These are phyloP conservation scores for Penicillium sp. DNA, from an alignment of 2,329 filamentous ascomycete species.

Conservation along the genomic window DNA sequence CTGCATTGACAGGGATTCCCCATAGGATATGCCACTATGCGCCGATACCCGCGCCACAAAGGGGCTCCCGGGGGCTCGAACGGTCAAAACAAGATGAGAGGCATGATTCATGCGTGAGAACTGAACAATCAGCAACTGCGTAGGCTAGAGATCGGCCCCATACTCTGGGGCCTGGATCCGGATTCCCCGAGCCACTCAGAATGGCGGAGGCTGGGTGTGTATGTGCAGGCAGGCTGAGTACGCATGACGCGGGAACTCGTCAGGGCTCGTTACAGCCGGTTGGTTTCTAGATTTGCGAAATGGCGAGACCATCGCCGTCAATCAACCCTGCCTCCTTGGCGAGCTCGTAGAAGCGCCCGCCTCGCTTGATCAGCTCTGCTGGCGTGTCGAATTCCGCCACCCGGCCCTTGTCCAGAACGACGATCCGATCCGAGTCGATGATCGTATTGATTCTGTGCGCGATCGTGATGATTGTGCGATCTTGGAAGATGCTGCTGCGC, in stretches of 20 bases:
- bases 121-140: conserved; percentile 11
- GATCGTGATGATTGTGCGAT: conserved; percentile 96
- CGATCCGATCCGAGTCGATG: conserved; percentile 78
- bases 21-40: conserved; percentile 15
- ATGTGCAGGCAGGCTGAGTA: conserved; percentile 11
- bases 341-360: conserved; percentile 80
- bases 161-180: conserved; percentile 5
- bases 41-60: conserved; percentile 17
- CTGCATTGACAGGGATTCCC: conserved; percentile 12
- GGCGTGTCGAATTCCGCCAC: conserved; percentile 93
- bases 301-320: conserved; percentile 40
- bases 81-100: conserved; percentile 6
- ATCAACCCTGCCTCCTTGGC: conserved; percentile 85
- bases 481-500: conserved; percentile 67
- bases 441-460: conserved; percentile 98
- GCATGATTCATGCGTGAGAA: conserved; percentile 15
- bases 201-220: conserved; percentile 7
- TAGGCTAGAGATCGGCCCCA: conserved; percentile 14
- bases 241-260: conserved; percentile 5
- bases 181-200: conserved; percentile 19
- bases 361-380: conserved; percentile 66
- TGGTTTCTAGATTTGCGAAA: conserved; percentile 13
- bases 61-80: conserved; percentile 5
- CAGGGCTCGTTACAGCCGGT: conserved; percentile 8
- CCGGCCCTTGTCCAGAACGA: conserved; percentile 84